These are phyloP conservation scores for Eutypa lata DNA, from an alignment of 2,329 filamentous ascomycete species.

Conservation along the genomic window DNA sequence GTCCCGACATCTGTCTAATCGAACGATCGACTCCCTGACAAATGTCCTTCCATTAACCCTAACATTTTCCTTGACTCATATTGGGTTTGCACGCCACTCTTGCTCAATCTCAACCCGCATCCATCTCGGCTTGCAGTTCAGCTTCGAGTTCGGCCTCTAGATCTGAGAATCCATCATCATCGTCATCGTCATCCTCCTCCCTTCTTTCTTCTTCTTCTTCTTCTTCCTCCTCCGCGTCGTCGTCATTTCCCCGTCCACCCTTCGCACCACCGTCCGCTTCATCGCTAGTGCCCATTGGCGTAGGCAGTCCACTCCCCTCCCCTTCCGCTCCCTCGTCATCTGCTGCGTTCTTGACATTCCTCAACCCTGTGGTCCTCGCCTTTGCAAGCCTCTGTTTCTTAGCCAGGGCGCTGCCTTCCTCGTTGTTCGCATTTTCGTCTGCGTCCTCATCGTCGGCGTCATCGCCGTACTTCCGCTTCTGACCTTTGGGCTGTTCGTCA, in stretches of 20 bases:
- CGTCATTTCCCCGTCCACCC: constrained; percentile 20
- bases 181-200: constrained; percentile 22
- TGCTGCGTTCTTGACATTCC: constrained; percentile 35
- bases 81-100: no score
- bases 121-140: constrained; percentile 36
- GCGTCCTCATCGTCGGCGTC: constrained; percentile 19
- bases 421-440: constrained; percentile 3
- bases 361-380: constrained; percentile 36
- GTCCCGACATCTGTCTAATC: no score
- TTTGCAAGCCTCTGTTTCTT: constrained; percentile 42
- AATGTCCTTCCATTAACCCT: no score
- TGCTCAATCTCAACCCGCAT: constrained; percentile 16
- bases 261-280: constrained; percentile 36
- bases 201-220: constrained; percentile 28
- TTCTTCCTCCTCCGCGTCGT: constrained; percentile 23
- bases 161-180: constrained; percentile 36
- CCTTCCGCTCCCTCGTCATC: constrained; percentile 20
- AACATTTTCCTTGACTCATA: no score
- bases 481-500: constrained; percentile 29
- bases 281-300: constrained; percentile 35
- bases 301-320: constrained; percentile 32
- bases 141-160: constrained; percentile 47
- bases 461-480: constrained; percentile 25
- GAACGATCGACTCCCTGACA: no score
- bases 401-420: constrained; percentile 28